Percentiles rank a stretch among this genome's conserved stretches.
phyloP scores from a whole-genome alignment of 805 yeast species.

The Kodamaea restingae region DNA sequence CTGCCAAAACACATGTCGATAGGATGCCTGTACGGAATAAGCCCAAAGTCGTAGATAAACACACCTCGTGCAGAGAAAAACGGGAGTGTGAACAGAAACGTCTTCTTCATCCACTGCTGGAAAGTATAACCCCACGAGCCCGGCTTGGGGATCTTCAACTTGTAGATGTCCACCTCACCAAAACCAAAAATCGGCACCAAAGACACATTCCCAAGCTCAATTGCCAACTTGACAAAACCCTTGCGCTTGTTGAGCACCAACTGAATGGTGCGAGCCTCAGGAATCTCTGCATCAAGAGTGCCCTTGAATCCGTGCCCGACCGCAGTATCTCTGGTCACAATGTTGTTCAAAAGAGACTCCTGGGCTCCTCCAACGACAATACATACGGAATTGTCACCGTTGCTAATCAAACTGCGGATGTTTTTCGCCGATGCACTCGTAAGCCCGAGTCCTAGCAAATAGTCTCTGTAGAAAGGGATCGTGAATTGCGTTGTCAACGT shows the following conservation, averaged over 20 bases:
- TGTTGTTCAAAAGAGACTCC: slow-evolving; percentile 62
- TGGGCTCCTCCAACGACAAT: slow-evolving; percentile 96
- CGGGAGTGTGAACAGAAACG: slow-evolving; percentile 82
- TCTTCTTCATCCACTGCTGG: slow-evolving; percentile 69
- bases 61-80: slow-evolving; percentile 89
- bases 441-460: slow-evolving; percentile 72
- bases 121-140: slow-evolving; percentile 47
- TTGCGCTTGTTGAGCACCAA: slow-evolving; percentile 72
- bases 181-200: slow-evolving; percentile 87
- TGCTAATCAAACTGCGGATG: slow-evolving; percentile 57
- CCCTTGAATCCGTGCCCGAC: slow-evolving; percentile 33
- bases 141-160: slow-evolving; percentile 37
- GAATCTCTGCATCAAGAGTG: not conserved
- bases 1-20: slow-evolving; percentile 72
- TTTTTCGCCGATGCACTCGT: slow-evolving; percentile 79
- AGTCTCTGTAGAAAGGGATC: slow-evolving; percentile 83
- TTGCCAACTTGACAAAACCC: slow-evolving; percentile 86
- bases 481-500: slow-evolving; percentile 81
- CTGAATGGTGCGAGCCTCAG: slow-evolving; percentile 44
- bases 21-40: slow-evolving; percentile 79
- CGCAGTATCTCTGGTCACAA: slow-evolving; percentile 30
- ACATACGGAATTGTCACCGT: slow-evolving; percentile 69
- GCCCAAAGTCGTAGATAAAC: slow-evolving; percentile 87
- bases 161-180: slow-evolving; percentile 73
- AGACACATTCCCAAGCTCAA: slow-evolving; percentile 70